A percentile compares a stretch with the other conserved stretches of the same genome.
phyloP scores from a whole-genome alignment of 2,329 filamentous ascomycete species.

The Tolypocladium paradoxum region DNA sequence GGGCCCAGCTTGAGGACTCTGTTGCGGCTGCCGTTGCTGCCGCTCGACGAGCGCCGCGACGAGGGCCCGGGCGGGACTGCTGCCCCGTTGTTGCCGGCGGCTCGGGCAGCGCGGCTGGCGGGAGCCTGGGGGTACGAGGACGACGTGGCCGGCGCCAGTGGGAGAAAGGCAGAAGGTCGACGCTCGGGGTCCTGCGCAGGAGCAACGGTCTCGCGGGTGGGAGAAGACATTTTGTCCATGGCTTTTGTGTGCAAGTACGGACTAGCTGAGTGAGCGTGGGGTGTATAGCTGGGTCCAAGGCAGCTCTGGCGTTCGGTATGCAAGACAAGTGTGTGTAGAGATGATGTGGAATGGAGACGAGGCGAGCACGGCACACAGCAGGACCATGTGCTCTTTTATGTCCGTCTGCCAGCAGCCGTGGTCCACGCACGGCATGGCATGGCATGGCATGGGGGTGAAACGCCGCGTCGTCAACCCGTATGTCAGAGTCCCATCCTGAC shows the following conservation, averaged over 20 bases:
- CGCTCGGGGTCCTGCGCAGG: not conserved
- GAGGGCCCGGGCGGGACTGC: conserved; percentile 9
- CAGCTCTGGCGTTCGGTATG: not conserved
- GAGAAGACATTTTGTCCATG: conserved; percentile 5
- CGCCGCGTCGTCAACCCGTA: not conserved
- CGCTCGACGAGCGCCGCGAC: conserved; percentile 42
- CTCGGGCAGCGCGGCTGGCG: conserved; percentile 12
- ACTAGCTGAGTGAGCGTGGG: no score
- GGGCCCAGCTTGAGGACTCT: conserved; percentile 54
- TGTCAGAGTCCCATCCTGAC: not conserved
- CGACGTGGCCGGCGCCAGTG: conserved; percentile 48
- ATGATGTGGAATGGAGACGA: not conserved
- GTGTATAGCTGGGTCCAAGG: not conserved
- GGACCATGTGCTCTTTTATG: not conserved
- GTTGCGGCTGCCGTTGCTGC: conserved; percentile 25
- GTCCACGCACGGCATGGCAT: no score
- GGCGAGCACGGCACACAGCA: not conserved
- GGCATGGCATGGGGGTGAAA: not conserved
- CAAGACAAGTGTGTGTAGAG: not conserved
- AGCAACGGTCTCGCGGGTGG: not conserved
- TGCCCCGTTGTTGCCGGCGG: conserved; percentile 14
- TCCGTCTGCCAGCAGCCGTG: not conserved
- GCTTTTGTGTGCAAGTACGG: not conserved
- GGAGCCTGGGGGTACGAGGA: conserved; percentile 40
- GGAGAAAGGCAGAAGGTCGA: conserved; percentile 34